phyloP scores from a whole-genome alignment of 352 stramenopile species.

The Globisporangium barbulae region DNA sequence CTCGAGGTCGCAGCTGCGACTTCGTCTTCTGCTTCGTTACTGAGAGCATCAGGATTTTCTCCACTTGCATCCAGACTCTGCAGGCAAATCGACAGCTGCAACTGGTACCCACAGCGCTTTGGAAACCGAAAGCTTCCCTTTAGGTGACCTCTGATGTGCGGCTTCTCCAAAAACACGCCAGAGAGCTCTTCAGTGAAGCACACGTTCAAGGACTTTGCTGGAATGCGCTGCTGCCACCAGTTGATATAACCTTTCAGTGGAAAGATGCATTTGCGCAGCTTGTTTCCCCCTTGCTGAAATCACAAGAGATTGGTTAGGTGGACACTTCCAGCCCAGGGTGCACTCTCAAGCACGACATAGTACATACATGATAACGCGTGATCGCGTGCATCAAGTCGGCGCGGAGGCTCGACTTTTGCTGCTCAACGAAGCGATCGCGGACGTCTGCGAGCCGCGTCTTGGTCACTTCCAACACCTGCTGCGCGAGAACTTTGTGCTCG shows the following conservation, averaged over 20 bases:
- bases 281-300: slow-evolving; percentile 42
- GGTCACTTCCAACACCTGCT: slow-evolving; percentile 56
- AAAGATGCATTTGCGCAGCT: slow-evolving; percentile 52
- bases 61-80: not conserved
- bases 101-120: slow-evolving; percentile 47
- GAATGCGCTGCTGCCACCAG: slow-evolving; percentile 55
- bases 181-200: slow-evolving; percentile 18
- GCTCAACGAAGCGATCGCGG: slow-evolving; percentile 48
- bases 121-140: slow-evolving; percentile 43
- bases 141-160: slow-evolving; percentile 22
- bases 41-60: not conserved
- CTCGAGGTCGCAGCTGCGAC: not conserved
- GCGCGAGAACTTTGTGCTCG: slow-evolving; percentile 39
- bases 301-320: not conserved
- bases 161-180: slow-evolving; percentile 20
- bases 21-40: slow-evolving; percentile 5
- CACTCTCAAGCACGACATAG: not conserved
- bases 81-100: slow-evolving; percentile 27
- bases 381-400: slow-evolving; percentile 42
- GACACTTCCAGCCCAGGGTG: not conserved
- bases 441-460: slow-evolving; percentile 51
- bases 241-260: slow-evolving; percentile 55
- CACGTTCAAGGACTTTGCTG: slow-evolving; percentile 36
- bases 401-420: slow-evolving; percentile 39
- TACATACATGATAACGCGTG: slow-evolving; percentile 45